Conservation (phyloP, 2,329 filamentous ascomycete species). For the Magnaporthiopsis rhizophila region DNA sequence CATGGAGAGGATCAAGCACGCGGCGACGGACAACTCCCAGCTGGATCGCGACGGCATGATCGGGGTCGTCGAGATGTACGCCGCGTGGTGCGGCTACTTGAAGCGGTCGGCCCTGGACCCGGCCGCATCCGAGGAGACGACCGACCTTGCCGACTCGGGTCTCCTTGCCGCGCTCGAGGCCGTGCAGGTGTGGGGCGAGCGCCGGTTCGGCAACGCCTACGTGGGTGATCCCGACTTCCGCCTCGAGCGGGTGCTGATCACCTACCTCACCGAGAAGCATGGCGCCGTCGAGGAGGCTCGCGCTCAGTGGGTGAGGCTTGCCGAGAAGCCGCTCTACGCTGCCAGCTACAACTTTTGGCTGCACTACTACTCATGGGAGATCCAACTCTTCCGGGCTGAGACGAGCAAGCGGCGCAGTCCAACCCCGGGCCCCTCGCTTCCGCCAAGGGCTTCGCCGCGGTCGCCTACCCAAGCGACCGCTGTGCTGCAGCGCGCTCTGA, state of each 20-base stretch:
- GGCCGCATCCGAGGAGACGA: constrained; percentile 69
- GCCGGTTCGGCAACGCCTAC: constrained; percentile 66
- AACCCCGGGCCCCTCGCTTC: constrained; percentile 31
- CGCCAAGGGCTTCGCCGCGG: not conserved
- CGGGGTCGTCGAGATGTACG: constrained; percentile 82
- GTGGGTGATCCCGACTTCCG: constrained; percentile 84
- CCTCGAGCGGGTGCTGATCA: constrained; percentile 84
- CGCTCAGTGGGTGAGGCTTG: constrained; percentile 66
- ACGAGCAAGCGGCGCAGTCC: constrained; percentile 44
- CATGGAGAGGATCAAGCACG: constrained; percentile 85
- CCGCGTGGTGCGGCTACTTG: constrained; percentile 90
- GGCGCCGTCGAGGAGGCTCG: constrained; percentile 70
- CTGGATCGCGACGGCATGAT: constrained; percentile 81
- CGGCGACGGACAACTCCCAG: constrained; percentile 76
- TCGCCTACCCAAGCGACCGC: constrained; percentile 62
- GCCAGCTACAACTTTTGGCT: constrained; percentile 92
- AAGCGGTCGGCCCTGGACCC: constrained; percentile 74
- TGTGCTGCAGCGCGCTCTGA: constrained; percentile 65
- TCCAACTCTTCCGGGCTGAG: constrained; percentile 50
- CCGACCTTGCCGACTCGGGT: constrained; percentile 84
- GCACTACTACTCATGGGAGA: constrained; percentile 86
- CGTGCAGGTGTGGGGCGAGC: constrained; percentile 69
- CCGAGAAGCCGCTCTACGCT: constrained; percentile 53
- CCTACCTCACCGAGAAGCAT: constrained; percentile 81
- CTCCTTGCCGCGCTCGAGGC: constrained; percentile 80